A percentile compares a stretch with the other conserved stretches of the same genome.
These are phyloP conservation scores for Myriangium duriaei DNA, from an alignment of 2,329 filamentous ascomycete species.

Conservation along the genomic window DNA sequence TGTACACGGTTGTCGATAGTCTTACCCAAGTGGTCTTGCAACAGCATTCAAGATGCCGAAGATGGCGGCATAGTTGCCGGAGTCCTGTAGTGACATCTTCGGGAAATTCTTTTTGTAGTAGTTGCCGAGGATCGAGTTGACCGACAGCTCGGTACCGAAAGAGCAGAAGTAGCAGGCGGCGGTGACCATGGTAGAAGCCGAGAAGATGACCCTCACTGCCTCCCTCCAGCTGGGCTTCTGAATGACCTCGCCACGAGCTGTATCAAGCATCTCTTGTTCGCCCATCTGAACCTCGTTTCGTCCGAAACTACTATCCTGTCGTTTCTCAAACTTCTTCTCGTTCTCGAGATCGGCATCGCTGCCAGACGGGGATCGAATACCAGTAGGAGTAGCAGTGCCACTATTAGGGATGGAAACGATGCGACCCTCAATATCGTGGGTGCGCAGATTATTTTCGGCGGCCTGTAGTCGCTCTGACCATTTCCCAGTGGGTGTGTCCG, in stretches of 20 bases:
- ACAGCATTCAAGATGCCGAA: slow-evolving; percentile 63
- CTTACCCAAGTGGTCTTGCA: slow-evolving; percentile 45
- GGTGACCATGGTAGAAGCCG: slow-evolving; percentile 42
- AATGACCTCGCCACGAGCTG: slow-evolving; percentile 48
- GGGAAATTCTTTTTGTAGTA: slow-evolving; percentile 48
- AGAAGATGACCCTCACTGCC: slow-evolving; percentile 48
- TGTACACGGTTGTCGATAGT: not conserved
- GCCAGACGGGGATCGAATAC: slow-evolving; percentile 20
- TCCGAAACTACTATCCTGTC: slow-evolving; percentile 22
- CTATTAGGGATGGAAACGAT: slow-evolving; percentile 40
- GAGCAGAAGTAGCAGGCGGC: slow-evolving; percentile 46
- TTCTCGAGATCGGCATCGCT: slow-evolving; percentile 19
- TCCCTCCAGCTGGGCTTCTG: slow-evolving; percentile 50
- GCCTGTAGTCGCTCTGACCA: slow-evolving; percentile 61
- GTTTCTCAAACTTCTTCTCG: slow-evolving; percentile 28
- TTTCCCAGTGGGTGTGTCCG: slow-evolving; percentile 70
- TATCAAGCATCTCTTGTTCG: slow-evolving; percentile 41
- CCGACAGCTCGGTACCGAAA: slow-evolving; percentile 47
- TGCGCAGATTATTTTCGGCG: slow-evolving; percentile 40
- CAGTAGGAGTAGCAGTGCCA: slow-evolving; percentile 32
- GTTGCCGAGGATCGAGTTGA: slow-evolving; percentile 48
- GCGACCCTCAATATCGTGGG: slow-evolving; percentile 29
- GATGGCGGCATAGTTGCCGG: slow-evolving; percentile 55
- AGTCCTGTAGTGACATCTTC: slow-evolving; percentile 39
- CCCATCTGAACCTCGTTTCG: slow-evolving; percentile 33